A percentile compares a stretch with the other conserved stretches of the same genome.
Conservation (phyloP, 2,329 filamentous ascomycete genomes). For the Aspergillus brasiliensis region DNA sequence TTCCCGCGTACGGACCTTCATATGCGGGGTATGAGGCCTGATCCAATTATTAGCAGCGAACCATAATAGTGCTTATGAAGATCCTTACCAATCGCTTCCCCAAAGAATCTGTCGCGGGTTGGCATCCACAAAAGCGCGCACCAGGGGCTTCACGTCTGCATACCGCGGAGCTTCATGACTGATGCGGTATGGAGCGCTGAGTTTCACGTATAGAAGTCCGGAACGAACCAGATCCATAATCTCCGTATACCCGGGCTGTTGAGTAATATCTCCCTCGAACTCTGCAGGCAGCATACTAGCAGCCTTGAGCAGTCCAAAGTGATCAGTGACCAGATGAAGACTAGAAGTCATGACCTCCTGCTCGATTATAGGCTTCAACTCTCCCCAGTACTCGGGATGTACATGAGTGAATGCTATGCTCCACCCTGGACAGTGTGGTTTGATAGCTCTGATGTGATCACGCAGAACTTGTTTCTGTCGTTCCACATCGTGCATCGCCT, state of each 20-base stretch:
- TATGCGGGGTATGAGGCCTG: constrained; percentile 42
- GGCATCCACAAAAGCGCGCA: constrained; percentile 34
- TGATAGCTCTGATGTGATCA: constrained; percentile 30
- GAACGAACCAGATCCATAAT: constrained; percentile 33
- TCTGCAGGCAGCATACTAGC: constrained; percentile 33
- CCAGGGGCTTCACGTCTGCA: constrained; percentile 34
- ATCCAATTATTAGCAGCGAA: neutral
- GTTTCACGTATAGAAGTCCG: constrained; percentile 40
- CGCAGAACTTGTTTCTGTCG: constrained; percentile 35
- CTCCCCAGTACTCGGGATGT: constrained; percentile 34
- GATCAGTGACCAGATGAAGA: constrained; percentile 39
- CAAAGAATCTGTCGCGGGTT: constrained; percentile 38
- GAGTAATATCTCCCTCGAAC: constrained; percentile 23
- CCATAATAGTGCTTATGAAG: too few species aligned
- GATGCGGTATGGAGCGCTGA: constrained; percentile 43
- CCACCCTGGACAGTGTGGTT: constrained; percentile 25
- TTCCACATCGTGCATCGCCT: constrained; percentile 41
- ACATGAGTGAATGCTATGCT: constrained; percentile 37
- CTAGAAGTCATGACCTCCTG: constrained; percentile 20
- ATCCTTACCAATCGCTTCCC: constrained; percentile 42
- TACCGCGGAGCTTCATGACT: constrained; percentile 34
- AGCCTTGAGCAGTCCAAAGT: constrained; percentile 41
- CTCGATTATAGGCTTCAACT: constrained; percentile 26
- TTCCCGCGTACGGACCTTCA: constrained; percentile 38
- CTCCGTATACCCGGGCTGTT: constrained; percentile 33